Base-by-base conservation (phyloP, 768 basidiomycete genomes). In the Psilocybe cyanescens region DNA sequence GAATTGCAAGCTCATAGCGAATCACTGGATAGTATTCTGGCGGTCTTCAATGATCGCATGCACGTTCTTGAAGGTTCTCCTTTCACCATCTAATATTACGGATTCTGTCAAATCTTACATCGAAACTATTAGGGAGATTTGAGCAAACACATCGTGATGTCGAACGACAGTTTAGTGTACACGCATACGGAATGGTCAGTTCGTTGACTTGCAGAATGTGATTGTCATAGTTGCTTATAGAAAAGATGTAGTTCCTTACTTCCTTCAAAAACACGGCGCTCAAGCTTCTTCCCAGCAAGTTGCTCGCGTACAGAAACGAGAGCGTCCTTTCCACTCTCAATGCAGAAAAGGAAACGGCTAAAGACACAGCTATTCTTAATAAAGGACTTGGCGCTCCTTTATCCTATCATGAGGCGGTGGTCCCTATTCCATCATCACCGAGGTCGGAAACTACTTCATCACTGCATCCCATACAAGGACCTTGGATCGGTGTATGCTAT, bases 121-220 rank as follows among this genome's bases (percentile, higher is more conserved):
- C 47, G 4, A 8, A 33, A 29, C 4, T 33, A n/a, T 7, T 19
- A 63, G 59, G 17, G 4, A 63, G 55, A 9, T 66, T 63, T 33
- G 8, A 29, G 2, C 65, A 63, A 44, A 48, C 57, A 14, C 35
- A 63, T 24, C 53, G 54, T 14, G 62, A 64, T 8, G 55, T 59
- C 11, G 60, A 61, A 30, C 30, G 30, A 1, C 62, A 67, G 6
- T 67, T 67, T 47, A 28, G 45, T 12, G 61, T n/a, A 16, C 60
- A 63, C 48, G 54, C 65, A 5, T 67, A 61, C 45, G 65, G 65
- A 30, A 67, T 67, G 65, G 65, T 67, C 11, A 28, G 65, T 45
- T 28, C 8, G 8, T 2, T 6, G 2, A 9, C 1, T 45, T 19
- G 9, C 31, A 28, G 31, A 31, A 37, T 44, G 2, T 8, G 1